These are phyloP conservation scores for Cladophialophora psammophila DNA, from an alignment of 2,329 filamentous ascomycete species.

Conservation along the genomic window DNA sequence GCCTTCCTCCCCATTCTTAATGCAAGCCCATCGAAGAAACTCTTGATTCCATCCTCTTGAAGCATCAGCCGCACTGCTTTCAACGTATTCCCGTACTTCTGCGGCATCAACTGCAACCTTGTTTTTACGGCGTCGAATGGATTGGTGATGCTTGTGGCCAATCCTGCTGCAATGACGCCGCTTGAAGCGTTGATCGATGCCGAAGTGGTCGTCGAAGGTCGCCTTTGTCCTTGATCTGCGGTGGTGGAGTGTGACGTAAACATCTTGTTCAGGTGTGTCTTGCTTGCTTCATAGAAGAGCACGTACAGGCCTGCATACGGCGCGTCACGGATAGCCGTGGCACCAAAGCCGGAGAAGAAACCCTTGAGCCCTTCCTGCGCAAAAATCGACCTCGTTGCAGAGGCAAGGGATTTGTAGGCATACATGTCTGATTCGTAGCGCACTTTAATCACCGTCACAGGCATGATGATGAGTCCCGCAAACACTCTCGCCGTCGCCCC, in stretches of 20 bases:
- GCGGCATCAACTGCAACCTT: conserved; percentile 86
- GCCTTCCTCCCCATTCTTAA: conserved; percentile 91
- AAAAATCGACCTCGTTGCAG: conserved; percentile 77
- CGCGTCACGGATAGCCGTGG: conserved; percentile 91
- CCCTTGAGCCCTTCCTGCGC: conserved; percentile 76
- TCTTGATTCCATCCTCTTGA: conserved; percentile 77
- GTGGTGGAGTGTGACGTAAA: conserved; percentile 8
- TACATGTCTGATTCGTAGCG: conserved; percentile 92
- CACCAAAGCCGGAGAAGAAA: conserved; percentile 93
- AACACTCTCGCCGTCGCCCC: conserved; percentile 84
- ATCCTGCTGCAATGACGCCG: conserved; percentile 78
- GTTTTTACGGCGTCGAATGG: conserved; percentile 98
- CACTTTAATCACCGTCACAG: conserved; percentile 94
- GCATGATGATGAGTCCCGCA: conserved; percentile 92
- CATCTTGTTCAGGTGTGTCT: conserved; percentile 64
- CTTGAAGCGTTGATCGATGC: conserved; percentile 84
- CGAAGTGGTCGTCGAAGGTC: conserved; percentile 48
- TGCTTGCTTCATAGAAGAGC: conserved; percentile 87
- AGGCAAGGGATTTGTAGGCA: conserved; percentile 76
- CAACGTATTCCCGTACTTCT: conserved; percentile 80
- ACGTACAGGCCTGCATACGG: conserved; percentile 96
- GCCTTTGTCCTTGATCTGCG: conserved; percentile 4
- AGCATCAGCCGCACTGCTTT: conserved; percentile 81
- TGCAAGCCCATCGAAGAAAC: conserved; percentile 84
- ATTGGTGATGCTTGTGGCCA: conserved; percentile 89